Evolutionary conservation across 768 basidiomycete genomes (phyloP).

Genomic region (Russula earlei): DNA sequence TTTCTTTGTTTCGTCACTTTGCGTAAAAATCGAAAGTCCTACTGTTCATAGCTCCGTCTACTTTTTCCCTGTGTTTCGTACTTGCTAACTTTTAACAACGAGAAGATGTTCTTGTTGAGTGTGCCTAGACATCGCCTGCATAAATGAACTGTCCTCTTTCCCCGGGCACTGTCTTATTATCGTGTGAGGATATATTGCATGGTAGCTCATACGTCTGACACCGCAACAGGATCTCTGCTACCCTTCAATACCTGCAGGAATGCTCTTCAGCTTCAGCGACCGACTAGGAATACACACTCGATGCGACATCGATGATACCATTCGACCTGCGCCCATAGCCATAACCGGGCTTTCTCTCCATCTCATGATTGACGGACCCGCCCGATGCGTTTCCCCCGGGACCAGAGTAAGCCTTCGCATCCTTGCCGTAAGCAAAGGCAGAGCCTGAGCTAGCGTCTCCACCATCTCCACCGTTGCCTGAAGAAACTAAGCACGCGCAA

Average conservation of each 20-base stretch:
- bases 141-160: neutral
- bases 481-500: neutral
- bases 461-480: slow-evolving; percentile 2
- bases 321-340: neutral
- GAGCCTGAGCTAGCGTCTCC: slow-evolving; percentile 23
- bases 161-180: neutral
- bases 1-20: slow-evolving; percentile 32
- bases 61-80: slow-evolving; percentile 4
- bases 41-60: slow-evolving; percentile 1
- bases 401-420: slow-evolving; percentile 24
- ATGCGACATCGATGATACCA: slow-evolving; percentile 23
- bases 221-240: slow-evolving; percentile 3
- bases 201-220: neutral
- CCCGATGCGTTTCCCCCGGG: slow-evolving; percentile 25
- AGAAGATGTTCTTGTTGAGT: slow-evolving; percentile 2
- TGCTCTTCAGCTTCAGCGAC: neutral
- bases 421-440: slow-evolving; percentile 19
- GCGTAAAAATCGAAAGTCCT: slow-evolving; percentile 12
- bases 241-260: slow-evolving; percentile 3
- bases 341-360: neutral
- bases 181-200: neutral
- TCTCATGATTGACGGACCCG: slow-evolving; percentile 19
- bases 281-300: slow-evolving; percentile 21
- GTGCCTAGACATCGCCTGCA: neutral
- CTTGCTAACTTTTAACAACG: slow-evolving; percentile 10